A percentile compares a stretch with the other conserved stretches of the same genome.
Conservation (phyloP, 1,284 basidiomycete genomes). For the Polyporus tsugae region DNA sequence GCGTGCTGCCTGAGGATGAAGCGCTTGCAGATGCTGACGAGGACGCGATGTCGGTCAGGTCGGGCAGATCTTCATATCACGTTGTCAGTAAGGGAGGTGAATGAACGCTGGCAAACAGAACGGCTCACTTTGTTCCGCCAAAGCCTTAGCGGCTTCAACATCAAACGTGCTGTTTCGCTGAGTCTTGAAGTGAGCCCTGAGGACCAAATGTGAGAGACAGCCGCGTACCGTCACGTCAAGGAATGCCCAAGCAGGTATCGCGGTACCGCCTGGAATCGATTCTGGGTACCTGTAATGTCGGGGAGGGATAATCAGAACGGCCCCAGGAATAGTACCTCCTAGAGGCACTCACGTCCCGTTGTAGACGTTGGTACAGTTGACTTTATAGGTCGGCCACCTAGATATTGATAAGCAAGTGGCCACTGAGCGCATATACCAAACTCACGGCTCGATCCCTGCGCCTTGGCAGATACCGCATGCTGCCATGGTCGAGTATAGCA, state of each 20-base stretch:
- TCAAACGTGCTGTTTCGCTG: constrained; percentile 2
- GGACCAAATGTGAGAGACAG: background rate
- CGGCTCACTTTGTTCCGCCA: background rate
- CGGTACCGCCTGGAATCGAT: constrained; percentile 8
- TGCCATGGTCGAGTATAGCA: constrained; percentile 11
- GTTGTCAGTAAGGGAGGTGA: background rate
- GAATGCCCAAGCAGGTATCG: constrained; percentile 13
- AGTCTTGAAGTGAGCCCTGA: background rate
- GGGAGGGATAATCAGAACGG: background rate
- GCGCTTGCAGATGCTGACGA: background rate
- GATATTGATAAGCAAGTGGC: background rate
- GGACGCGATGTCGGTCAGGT: background rate
- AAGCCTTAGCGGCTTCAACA: background rate
- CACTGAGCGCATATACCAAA: background rate
- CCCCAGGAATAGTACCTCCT: background rate
- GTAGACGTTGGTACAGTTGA: constrained; percentile 1
- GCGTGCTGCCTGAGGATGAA: background rate
- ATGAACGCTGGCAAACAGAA: background rate
- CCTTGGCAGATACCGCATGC: constrained; percentile 18
- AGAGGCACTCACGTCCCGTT: background rate
- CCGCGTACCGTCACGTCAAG: background rate
- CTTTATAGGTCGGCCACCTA: constrained; percentile 2
- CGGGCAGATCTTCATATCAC: background rate
- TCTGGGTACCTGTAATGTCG: background rate
- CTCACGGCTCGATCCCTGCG: background rate